Conservation (phyloP, 2,329 filamentous ascomycete genomes). For the Drechslerella coelobrocha region DNA sequence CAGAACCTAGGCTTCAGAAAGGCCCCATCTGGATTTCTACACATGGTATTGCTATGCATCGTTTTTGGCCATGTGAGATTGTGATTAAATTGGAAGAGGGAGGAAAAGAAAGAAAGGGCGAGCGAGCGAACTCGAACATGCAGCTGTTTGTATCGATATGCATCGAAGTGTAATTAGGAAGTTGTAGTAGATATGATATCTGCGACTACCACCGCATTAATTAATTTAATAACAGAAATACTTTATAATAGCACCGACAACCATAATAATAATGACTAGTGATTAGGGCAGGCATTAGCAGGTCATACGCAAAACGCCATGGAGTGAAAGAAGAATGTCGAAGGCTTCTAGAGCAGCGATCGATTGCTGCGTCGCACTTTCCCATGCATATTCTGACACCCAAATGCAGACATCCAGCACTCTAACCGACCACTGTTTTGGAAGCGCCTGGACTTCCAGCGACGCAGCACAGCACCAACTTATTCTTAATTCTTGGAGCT, state of each 20-base stretch:
- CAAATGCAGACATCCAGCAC: too few species aligned
- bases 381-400: too few species aligned
- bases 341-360: background rate
- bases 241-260: too few species aligned
- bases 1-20: background rate
- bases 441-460: too few species aligned
- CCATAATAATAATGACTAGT: too few species aligned
- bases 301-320: background rate
- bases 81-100: background rate
- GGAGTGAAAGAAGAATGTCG: background rate
- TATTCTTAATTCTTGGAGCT: too few species aligned
- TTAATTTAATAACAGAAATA: too few species aligned
- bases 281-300: background rate
- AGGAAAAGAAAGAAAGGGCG: background rate
- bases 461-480: too few species aligned
- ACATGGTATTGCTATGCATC: background rate
- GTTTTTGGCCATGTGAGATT: background rate
- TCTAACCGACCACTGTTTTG: too few species aligned
- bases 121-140: background rate
- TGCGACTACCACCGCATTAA: too few species aligned
- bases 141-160: constrained; percentile 1
- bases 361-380: too few species aligned
- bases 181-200: too few species aligned
- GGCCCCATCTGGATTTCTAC: background rate
- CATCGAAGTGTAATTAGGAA: background rate